Evolutionary conservation across 2,329 filamentous ascomycete genomes (phyloP), one percentile per base, ranked within the genome.

Genomic region (Cercospora berteroae): DNA sequence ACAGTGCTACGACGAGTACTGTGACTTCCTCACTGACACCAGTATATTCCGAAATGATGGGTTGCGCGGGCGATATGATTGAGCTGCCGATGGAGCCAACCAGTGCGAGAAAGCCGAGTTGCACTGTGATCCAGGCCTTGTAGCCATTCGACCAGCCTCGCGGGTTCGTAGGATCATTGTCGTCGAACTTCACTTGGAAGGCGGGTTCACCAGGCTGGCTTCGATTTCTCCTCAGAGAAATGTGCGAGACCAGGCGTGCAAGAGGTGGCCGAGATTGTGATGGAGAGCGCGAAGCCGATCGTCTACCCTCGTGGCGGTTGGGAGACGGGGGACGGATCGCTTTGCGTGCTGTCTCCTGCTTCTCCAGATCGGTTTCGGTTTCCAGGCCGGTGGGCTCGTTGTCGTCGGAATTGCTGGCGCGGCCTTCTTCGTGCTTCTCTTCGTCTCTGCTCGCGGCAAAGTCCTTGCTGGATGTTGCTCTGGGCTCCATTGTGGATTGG

Each of bases 41-140:
- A 27, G 82, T 65, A 61, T 85, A 80, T 33, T 73, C 66, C 1
- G 81, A 78, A 42, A 87, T 81, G 1, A 71, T 75, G 4, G 75
- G 58, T 56, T 81, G 79, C 1, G 83, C 85, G 0, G 84, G 81
- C 2, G 83, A 77, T 44, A 84, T 82, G 65, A 87, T 84, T 18
- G 82, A 83, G 5, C 82, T 84, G 4, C 82, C 84, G 10, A 70
- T 57, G 1, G 70, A 70, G 4, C 60, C 71, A 2, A 63, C 65
- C n/a, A 70, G 59, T 1, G 85, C 84, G 16, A 86, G 76, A 77
- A 86, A 78, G 25, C 82, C 80, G 36, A 86, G 72, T 61, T 83
- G 79, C 18, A 84, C 77, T 0, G 84, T 85, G 60, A 85, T 76
- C 77, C 79, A 84, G 56, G 76, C 78, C 73, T 85, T 85, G 68